Conservation (phyloP, 1,284 basidiomycete genomes). For the Austroboletus rostrupii region DNA sequence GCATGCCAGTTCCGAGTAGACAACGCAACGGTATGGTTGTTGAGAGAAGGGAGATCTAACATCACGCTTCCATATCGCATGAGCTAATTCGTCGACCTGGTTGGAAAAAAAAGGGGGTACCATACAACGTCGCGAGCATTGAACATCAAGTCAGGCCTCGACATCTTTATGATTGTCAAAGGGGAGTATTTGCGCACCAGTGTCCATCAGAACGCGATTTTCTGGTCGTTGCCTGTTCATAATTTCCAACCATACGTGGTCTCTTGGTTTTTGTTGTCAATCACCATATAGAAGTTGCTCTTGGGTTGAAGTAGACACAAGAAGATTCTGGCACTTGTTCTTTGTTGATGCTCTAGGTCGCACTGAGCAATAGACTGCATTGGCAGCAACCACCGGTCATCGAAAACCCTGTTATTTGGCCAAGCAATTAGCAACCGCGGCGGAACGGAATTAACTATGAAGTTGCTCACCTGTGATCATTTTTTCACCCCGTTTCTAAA, state of each 20-base stretch:
- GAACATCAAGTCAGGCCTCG: slow-evolving; percentile 37
- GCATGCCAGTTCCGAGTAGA: slow-evolving; percentile 53
- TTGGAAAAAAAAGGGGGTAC: slow-evolving; percentile 48
- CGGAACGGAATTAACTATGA: too few relatives aligned
- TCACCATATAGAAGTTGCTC: not conserved
- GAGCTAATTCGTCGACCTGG: slow-evolving; percentile 38
- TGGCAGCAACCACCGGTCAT: too few relatives aligned
- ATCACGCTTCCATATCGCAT: slow-evolving; percentile 36
- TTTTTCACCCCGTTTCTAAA: too few relatives aligned
- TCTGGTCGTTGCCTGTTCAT: not conserved
- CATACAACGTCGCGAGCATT: slow-evolving; percentile 29
- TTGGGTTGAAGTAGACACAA: not conserved
- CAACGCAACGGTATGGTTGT: slow-evolving; percentile 40
- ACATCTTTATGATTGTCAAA: slow-evolving; percentile 41
- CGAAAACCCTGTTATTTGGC: too few relatives aligned
- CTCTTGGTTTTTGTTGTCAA: not conserved
- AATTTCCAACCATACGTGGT: slow-evolving; percentile 13
- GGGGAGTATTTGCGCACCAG: slow-evolving; percentile 60
- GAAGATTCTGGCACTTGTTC: too few relatives aligned
- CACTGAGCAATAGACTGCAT: too few relatives aligned
- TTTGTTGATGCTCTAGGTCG: too few relatives aligned
- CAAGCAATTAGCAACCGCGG: too few relatives aligned
- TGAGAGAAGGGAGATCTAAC: slow-evolving; percentile 37
- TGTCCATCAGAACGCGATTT: slow-evolving; percentile 40
- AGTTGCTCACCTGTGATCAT: too few relatives aligned